Base-by-base conservation (phyloP, 2,329 filamentous ascomycete genomes). In the Cylindrodendrum hubeiense region DNA sequence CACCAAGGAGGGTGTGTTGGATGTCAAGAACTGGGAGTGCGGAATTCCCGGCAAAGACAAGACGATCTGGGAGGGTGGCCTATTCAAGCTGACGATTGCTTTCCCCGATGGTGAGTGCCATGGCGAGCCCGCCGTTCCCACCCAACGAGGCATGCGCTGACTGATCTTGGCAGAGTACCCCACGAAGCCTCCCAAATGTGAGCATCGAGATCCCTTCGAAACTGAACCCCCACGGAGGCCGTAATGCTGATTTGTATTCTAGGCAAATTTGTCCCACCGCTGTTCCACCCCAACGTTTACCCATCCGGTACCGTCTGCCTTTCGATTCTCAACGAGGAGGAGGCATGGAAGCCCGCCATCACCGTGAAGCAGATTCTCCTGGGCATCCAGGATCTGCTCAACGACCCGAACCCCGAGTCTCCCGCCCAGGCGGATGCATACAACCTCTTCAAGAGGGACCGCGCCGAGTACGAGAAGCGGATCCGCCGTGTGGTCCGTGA, bases 251-350 rank as follows among this genome's bases (percentile, higher is more conserved):
- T 56, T 30, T 21, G 41, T 49, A 26, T 37, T 26, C 3, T 66
- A 97, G 95, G 95, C 90, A 98, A 97, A 87, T 99, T 99, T 77
- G 89, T 91, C 0, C 96, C 96, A 13, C 95, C 96, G 22, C 89
- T 99, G 43, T 99, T 99, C 84, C 96, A 99, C 77, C 96, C 96
- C 0, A 99, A 99, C 79, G 96, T 99, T 72, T 99, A 99, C 79
- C 96, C 96, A 0, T 98, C 95, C 1, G 97, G 96, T 71, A 99
- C 96, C 51, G 96, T 99, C 67, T 99, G 96, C 78, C 87, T 99
- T 22, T 97, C 94, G 28, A 99, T 99, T 71, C 83, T 99, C 71
- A 99, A 98, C 82, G 97, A 99, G 80, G 96, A 99, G 75, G 96
- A 99, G 79, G 95, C 93, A 7, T 99, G 97, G 96, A 97, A 97